Evolutionary conservation across 768 basidiomycete species (phyloP).

Genomic region (Tephrocybe sp.): DNA sequence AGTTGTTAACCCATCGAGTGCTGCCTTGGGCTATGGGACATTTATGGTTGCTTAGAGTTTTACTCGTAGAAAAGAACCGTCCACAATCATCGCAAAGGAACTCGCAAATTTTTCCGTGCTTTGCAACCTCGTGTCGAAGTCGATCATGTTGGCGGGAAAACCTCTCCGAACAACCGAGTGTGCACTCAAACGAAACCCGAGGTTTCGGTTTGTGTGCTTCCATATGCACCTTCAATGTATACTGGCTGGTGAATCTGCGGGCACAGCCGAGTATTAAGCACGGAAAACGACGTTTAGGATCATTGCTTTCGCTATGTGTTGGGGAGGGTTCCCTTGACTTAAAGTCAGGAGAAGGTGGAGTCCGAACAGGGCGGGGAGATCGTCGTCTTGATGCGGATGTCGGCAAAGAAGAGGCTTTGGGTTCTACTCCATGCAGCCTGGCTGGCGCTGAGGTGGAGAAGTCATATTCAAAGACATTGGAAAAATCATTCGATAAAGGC

Average conservation of each 20-base stretch:
- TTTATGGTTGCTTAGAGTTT: constrained; percentile 53
- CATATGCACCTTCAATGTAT: constrained; percentile 54
- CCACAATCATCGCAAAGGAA: constrained; percentile 50
- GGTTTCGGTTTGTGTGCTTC: constrained; percentile 54
- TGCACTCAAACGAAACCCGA: constrained; percentile 46
- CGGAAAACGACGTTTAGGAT: constrained; percentile 43
- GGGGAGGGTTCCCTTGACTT: constrained; percentile 33
- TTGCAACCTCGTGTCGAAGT: constrained; percentile 55
- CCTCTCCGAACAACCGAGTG: constrained; percentile 50
- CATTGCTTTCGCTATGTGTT: constrained; percentile 27
- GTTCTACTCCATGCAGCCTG: constrained; percentile 20
- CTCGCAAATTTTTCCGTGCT: constrained; percentile 56
- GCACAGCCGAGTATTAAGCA: constrained; percentile 46
- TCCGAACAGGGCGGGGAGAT: constrained; percentile 12
- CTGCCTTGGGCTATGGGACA: constrained; percentile 50
- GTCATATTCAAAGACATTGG: constrained; percentile 32
- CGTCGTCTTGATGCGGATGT: constrained; percentile 12
- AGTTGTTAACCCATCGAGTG: constrained; percentile 45
- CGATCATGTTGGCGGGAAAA: constrained; percentile 59
- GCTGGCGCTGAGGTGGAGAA: constrained; percentile 25
- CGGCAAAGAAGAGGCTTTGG: constrained; percentile 7
- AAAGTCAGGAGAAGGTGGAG: constrained; percentile 4
- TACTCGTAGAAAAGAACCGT: constrained; percentile 51
- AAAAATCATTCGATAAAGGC: constrained; percentile 26
- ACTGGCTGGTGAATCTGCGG: constrained; percentile 51